A percentile compares a stretch with the other conserved stretches of the same genome.
Conservation (phyloP, 345 rosid species). For the Syzygium grande region DNA sequence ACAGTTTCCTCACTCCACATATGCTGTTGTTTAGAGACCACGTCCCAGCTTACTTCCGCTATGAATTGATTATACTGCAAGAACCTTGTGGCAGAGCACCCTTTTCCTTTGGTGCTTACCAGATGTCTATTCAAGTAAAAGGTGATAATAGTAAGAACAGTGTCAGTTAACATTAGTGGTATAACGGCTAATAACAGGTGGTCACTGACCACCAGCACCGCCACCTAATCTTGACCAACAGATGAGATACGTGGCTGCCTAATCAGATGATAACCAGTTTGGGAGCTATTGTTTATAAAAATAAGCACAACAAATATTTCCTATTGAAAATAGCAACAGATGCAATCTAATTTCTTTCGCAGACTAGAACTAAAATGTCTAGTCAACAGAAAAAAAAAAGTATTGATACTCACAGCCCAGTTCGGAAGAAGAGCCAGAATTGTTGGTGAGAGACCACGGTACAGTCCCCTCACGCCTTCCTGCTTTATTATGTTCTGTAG, state of each 20-base stretch:
- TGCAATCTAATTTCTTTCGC: neutral
- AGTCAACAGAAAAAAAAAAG: neutral
- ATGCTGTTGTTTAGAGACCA: neutral
- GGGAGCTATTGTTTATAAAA: neutral
- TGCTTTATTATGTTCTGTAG: constrained; percentile 49
- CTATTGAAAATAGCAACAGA: neutral
- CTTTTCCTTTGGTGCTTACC: neutral
- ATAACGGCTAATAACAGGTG: neutral
- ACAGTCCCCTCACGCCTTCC: constrained; percentile 79
- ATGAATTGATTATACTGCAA: neutral
- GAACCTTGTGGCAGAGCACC: neutral
- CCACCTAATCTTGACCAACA: neutral
- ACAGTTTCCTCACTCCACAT: neutral
- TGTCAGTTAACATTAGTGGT: neutral
- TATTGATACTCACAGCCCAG: constrained; percentile 76
- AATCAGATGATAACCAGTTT: neutral
- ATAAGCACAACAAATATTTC: neutral
- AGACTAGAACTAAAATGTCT: neutral
- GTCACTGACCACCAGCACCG: neutral
- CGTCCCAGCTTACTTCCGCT: neutral
- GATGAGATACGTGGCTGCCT: neutral
- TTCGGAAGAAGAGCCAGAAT: constrained; percentile 86
- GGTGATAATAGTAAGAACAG: neutral
- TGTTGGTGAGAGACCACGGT: constrained; percentile 95
- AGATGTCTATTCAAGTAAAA: neutral